Conservation (phyloP, 106 monocot genomes). For the Posidonia australis region DNA sequence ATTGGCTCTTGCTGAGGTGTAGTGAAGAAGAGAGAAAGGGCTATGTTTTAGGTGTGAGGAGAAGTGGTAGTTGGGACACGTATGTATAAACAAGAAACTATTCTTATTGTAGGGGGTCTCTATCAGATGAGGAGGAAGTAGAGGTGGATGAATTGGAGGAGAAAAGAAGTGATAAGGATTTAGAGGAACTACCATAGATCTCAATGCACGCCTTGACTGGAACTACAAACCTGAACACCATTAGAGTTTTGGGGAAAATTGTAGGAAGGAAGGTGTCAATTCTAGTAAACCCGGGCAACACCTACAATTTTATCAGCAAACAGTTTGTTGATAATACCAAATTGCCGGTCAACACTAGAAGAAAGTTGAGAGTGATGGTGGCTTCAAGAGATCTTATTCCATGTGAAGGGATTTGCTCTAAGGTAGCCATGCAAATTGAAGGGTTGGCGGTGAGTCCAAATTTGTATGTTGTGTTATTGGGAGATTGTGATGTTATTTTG, state of each 20-base stretch:
- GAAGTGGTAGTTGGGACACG: too few relatives aligned
- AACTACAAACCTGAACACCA: neutral
- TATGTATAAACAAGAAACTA: too few relatives aligned
- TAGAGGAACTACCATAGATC: neutral
- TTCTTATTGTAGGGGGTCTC: too few relatives aligned
- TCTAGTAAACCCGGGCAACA: neutral
- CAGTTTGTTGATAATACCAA: rapidly evolving
- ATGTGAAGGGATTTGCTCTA: neutral
- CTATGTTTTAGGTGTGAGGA: too few relatives aligned
- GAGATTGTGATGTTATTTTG: neutral
- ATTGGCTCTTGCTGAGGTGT: too few relatives aligned
- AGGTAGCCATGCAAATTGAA: neutral
- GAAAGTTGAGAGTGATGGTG: neutral
- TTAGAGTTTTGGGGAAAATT: neutral
- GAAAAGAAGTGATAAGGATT: neutral
- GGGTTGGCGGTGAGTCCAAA: neutral
- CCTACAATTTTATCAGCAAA: neutral
- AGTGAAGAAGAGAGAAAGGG: too few relatives aligned
- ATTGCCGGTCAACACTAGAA: neutral
- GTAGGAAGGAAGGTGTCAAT: neutral
- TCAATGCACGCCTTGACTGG: neutral
- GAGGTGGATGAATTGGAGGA: neutral
- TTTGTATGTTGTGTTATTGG: neutral
- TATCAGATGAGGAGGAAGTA: too few relatives aligned
- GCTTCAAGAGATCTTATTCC: neutral